A percentile compares a stretch with the other conserved stretches of the same genome.
Evolutionary conservation across 179 eudicot genomes (phyloP).

Genomic region (Amaranthus tricolor): DNA sequence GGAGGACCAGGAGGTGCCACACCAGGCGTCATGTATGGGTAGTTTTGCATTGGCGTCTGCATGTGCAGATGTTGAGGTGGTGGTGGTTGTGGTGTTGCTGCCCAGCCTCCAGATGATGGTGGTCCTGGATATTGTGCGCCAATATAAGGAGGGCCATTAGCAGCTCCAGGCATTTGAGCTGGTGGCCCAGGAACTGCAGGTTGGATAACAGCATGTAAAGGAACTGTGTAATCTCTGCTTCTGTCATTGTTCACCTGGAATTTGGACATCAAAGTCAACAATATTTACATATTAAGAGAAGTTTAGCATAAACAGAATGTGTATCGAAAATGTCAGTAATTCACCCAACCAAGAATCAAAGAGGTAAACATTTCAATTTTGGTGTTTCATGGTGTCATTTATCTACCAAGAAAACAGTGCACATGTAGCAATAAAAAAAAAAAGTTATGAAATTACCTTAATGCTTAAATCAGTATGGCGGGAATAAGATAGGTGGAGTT

Average conservation of each 20-base stretch:
- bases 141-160: slow-evolving; percentile 37
- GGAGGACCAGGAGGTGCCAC: slow-evolving; percentile 52
- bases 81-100: slow-evolving; percentile 33
- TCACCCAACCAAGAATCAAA: neutral
- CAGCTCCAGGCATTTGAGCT: slow-evolving; percentile 41
- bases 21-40: slow-evolving; percentile 58
- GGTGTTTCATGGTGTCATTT: neutral
- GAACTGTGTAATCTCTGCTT: slow-evolving; percentile 85
- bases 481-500: slow-evolving; percentile 91
- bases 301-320: neutral
- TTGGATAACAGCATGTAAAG: slow-evolving; percentile 45
- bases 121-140: slow-evolving; percentile 49
- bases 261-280: slow-evolving; percentile 3
- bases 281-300: neutral
- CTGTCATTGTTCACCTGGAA: slow-evolving; percentile 85
- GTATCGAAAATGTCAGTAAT: neutral
- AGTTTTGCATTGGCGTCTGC: slow-evolving; percentile 62
- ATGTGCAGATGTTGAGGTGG: slow-evolving; percentile 40
- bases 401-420: neutral
- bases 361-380: neutral
- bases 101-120: slow-evolving; percentile 55
- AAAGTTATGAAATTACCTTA: slow-evolving; percentile 49
- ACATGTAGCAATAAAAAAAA: slow-evolving; percentile 4
- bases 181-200: slow-evolving; percentile 46
- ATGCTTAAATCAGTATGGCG: slow-evolving; percentile 96